Evolutionary conservation across 2,329 filamentous ascomycete species (phyloP).

Genomic region (Fusarium duplospermum): DNA sequence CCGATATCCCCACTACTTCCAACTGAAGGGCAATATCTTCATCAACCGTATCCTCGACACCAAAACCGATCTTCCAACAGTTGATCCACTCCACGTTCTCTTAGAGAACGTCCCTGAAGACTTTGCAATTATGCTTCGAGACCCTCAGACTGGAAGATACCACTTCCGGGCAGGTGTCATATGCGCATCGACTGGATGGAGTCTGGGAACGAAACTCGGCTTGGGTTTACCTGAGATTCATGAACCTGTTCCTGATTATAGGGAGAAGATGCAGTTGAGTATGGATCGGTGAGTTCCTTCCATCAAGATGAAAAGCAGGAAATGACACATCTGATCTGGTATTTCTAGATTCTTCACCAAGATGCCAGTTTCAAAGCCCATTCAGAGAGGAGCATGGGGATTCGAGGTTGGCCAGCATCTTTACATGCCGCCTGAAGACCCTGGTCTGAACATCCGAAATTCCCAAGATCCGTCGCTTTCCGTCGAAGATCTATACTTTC

Average conservation of each 20-base stretch:
- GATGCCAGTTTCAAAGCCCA: slow-evolving; percentile 77
- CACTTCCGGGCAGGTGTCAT: slow-evolving; percentile 79
- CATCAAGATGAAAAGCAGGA: accelerated
- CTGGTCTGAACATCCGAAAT: slow-evolving; percentile 69
- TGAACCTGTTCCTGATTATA: slow-evolving; percentile 80
- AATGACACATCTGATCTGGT: no score
- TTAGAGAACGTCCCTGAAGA: slow-evolving; percentile 85
- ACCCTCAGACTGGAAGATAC: slow-evolving; percentile 77
- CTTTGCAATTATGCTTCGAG: slow-evolving; percentile 80
- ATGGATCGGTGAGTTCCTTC: slow-evolving; percentile 76
- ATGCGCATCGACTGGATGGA: slow-evolving; percentile 85
- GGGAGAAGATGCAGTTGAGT: slow-evolving; percentile 86
- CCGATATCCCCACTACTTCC: slow-evolving; percentile 82
- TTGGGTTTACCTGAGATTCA: slow-evolving; percentile 79
- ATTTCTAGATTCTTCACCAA: slow-evolving; percentile 77
- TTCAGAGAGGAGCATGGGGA: slow-evolving; percentile 87
- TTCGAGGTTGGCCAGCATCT: slow-evolving; percentile 80
- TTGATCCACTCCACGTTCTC: slow-evolving; percentile 75
- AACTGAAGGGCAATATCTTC: slow-evolving; percentile 67
- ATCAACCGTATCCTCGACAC: slow-evolving; percentile 76
- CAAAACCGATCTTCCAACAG: slow-evolving; percentile 66
- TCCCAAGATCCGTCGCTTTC: slow-evolving; percentile 67
- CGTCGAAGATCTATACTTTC: slow-evolving; percentile 71
- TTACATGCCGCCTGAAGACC: slow-evolving; percentile 77
- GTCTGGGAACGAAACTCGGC: slow-evolving; percentile 78